phyloP scores from a whole-genome alignment of 176 grass and related monocot genomes.

The Eragrostis curvula region DNA sequence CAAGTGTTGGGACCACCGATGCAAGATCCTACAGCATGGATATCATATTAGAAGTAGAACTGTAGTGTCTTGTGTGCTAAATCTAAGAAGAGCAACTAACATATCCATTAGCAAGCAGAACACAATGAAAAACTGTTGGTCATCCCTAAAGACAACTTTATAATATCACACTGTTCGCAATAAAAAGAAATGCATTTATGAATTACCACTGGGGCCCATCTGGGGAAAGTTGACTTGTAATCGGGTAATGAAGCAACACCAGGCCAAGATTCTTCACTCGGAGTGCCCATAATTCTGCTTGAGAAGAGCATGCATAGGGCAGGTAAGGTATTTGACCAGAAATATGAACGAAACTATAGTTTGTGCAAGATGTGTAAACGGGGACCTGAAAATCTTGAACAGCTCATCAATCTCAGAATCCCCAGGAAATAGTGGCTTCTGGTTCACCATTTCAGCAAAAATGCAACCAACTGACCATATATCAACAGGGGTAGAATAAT shows the following conservation, averaged over 20 bases:
- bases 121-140: neutral
- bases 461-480: conserved; percentile 97
- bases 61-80: neutral
- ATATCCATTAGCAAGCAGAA: neutral
- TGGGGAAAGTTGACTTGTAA: conserved; percentile 85
- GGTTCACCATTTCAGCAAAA: conserved; percentile 96
- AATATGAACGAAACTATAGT: conserved; percentile 31
- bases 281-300: conserved; percentile 80
- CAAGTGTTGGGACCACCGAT: conserved; percentile 63
- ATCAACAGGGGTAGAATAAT: conserved; percentile 95
- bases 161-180: neutral
- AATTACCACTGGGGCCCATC: conserved; percentile 70
- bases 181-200: conserved; percentile 11
- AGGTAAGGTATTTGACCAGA: conserved; percentile 24
- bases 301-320: conserved; percentile 1
- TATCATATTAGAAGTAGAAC: conserved; percentile 39
- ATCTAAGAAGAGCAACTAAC: neutral
- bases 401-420: conserved; percentile 96
- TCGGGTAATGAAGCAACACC: conserved; percentile 85
- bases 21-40: conserved; percentile 67
- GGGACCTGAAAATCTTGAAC: conserved; percentile 96
- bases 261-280: conserved; percentile 84
- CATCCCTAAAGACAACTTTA: neutral
- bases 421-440: conserved; percentile 82
- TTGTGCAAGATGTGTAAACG: neutral